These are phyloP conservation scores for Aquilaria sinensis DNA, from an alignment of 345 rosid genomes.

Conservation along the genomic window DNA sequence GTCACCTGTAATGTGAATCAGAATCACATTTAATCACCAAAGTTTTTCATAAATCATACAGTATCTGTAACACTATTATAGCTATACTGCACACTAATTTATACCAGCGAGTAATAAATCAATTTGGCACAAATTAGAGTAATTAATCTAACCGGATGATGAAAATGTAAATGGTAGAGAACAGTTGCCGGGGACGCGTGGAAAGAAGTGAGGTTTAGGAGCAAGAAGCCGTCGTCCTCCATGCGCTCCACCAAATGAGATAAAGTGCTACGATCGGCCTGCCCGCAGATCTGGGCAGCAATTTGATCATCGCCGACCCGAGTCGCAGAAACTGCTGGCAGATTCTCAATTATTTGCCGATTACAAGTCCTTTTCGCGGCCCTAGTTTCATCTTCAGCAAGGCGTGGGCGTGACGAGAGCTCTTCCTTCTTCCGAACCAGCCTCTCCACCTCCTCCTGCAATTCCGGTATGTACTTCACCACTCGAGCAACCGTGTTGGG, in stretches of 20 bases:
- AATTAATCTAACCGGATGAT: too few species aligned
- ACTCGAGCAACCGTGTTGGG: constrained; percentile 37
- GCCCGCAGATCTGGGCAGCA: constrained; percentile 33
- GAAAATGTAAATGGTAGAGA: constrained; percentile 48
- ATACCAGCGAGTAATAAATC: not conserved
- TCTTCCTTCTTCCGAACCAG: constrained; percentile 36
- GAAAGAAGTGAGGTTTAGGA: constrained; percentile 48
- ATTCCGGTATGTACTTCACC: constrained; percentile 52
- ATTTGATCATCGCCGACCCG: constrained; percentile 43
- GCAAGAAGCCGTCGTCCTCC: constrained; percentile 35
- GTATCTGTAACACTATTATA: too few species aligned
- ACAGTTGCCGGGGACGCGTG: constrained; percentile 39
- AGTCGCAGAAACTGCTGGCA: constrained; percentile 24
- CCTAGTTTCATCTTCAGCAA: not conserved
- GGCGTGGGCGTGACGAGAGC: constrained; percentile 27
- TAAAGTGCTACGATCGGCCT: constrained; percentile 14
- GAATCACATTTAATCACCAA: too few species aligned
- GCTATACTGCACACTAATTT: not conserved
- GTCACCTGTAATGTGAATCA: too few species aligned
- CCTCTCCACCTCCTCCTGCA: constrained; percentile 33
- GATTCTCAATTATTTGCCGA: not conserved
- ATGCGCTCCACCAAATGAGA: constrained; percentile 39
- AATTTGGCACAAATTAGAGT: too few species aligned
- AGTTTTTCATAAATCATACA: too few species aligned
- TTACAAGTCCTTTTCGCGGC: too few species aligned